These are phyloP conservation scores for Fusarium avenaceum DNA, from an alignment of 2,329 filamentous ascomycete species.

Conservation along the genomic window DNA sequence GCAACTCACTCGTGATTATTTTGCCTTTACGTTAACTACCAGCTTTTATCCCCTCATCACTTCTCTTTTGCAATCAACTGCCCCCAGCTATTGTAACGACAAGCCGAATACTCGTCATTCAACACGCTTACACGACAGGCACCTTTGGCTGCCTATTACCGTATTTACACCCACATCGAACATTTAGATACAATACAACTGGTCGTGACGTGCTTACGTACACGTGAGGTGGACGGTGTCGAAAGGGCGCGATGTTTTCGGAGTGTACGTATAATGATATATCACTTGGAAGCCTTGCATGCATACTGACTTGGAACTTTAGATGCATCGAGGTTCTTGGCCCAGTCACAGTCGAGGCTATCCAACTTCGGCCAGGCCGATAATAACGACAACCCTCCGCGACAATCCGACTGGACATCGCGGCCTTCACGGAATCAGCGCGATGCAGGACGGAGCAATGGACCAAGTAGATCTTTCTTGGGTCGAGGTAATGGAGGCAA, in stretches of 20 bases:
- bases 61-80: constrained; percentile 12
- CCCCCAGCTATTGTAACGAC: constrained; percentile 12
- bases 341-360: constrained; percentile 93
- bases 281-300: neutral
- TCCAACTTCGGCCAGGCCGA: constrained; percentile 77
- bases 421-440: constrained; percentile 52
- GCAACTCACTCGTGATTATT: constrained; percentile 39
- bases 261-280: constrained; percentile 77
- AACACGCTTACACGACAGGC: constrained; percentile 38
- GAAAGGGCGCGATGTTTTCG: constrained; percentile 66
- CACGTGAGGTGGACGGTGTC: constrained; percentile 53
- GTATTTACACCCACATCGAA: constrained; percentile 44
- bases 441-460: constrained; percentile 50
- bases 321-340: constrained; percentile 98
- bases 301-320: constrained; percentile 36
- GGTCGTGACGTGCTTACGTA: constrained; percentile 29
- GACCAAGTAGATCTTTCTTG: constrained; percentile 59
- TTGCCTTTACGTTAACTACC: constrained; percentile 29
- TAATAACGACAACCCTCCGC: constrained; percentile 52
- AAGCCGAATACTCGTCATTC: constrained; percentile 15
- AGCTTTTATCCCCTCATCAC: constrained; percentile 19
- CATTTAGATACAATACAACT: constrained; percentile 26
- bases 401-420: constrained; percentile 54
- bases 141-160: constrained; percentile 28
- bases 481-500: constrained; percentile 70